Evolutionary conservation across 225 moss, liverwort and hornwort species (phyloP), one percentile per base, ranked within the genome.

Genomic region (Rhytidiadelphus loreus): DNA sequence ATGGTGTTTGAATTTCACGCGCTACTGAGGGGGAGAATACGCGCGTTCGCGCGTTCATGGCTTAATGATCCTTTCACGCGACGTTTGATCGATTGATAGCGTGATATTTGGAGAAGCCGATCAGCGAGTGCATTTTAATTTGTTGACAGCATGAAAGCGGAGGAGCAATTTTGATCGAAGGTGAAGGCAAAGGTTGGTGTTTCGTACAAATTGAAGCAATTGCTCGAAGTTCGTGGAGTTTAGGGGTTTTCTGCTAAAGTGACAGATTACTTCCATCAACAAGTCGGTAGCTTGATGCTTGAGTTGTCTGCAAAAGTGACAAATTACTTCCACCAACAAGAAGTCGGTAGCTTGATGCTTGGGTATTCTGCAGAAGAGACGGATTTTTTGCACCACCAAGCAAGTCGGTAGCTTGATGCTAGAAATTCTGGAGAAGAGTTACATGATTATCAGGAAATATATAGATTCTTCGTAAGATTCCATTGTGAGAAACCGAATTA

Each of bases 71-170:
- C 39, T 29, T 60, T 90, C 24, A 24, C 52, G 52, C 52, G 52
- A 20, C 62, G 24, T 24, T 70, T 53, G 53, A 85, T n/a, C 25
- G 12, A 22, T n/a, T 4, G 43, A 64, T 32, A 48, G 48, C 48
- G 48, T 48, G 48, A 48, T n/a, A 15, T n/a, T 29, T 9, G 62
- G 53, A 82, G 55, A 25, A 80, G 29, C 35, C 33, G 57, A 81
- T 21, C 50, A 22, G 56, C 16, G 29, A 32, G 25, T 53, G 20
- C 39, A 33, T 56, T 64, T 53, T 14, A 3, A 14, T 77, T 77
- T 29, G 53, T 73, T 58, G 85, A 29, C 29, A 81, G 64, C 64
- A 90, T 90, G 90, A 90, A 92, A 85, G 90, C 82, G 52, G 89
- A 91, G 89, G 90, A 91, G 90, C 77, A 85, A 44, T 71, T 82